Conservation (phyloP, 2,329 filamentous ascomycete genomes). For the Taxawa tesnikishii region DNA sequence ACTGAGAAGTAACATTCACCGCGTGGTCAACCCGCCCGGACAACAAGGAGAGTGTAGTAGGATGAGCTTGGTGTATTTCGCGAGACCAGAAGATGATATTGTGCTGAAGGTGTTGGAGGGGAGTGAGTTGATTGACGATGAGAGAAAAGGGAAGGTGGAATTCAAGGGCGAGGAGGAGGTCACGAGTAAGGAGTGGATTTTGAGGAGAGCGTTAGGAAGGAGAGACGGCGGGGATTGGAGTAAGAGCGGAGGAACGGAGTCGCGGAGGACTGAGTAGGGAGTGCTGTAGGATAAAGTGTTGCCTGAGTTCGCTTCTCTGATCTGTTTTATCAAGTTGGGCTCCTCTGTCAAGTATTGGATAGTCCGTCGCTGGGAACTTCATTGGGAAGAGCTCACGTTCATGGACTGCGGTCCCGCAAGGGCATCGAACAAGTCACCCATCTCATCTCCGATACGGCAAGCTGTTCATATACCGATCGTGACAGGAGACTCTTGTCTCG, state of each 20-base stretch:
- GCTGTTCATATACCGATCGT: too few relatives aligned
- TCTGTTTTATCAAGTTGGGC: too few relatives aligned
- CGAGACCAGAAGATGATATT: slow-evolving; percentile 9
- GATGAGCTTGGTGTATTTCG: slow-evolving; percentile 10
- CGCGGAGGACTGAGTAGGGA: not conserved
- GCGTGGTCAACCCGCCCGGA: slow-evolving; percentile 9
- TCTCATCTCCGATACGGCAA: too few relatives aligned
- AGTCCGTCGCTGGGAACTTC: too few relatives aligned
- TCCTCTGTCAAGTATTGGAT: too few relatives aligned
- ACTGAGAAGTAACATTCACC: slow-evolving; percentile 21
- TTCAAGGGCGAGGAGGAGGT: slow-evolving; percentile 15
- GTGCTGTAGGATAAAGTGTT: too few relatives aligned
- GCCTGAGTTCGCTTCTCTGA: too few relatives aligned
- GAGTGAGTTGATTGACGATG: slow-evolving; percentile 16
- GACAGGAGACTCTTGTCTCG: too few relatives aligned
- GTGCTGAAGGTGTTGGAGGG: slow-evolving; percentile 18
- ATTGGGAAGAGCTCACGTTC: too few relatives aligned
- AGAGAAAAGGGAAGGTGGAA: slow-evolving; percentile 10
- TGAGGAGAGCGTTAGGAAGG: slow-evolving; percentile 25
- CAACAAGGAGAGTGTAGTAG: slow-evolving; percentile 10
- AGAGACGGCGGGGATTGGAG: slow-evolving; percentile 20
- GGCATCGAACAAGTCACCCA: too few relatives aligned
- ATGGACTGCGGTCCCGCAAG: too few relatives aligned
- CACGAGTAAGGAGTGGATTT: slow-evolving; percentile 28
- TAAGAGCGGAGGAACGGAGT: slow-evolving; percentile 21